A percentile compares a stretch with the other conserved stretches of the same genome.
These are phyloP conservation scores for Cyberlindnera maritima DNA, from an alignment of 805 yeast species.

Conservation along the genomic window DNA sequence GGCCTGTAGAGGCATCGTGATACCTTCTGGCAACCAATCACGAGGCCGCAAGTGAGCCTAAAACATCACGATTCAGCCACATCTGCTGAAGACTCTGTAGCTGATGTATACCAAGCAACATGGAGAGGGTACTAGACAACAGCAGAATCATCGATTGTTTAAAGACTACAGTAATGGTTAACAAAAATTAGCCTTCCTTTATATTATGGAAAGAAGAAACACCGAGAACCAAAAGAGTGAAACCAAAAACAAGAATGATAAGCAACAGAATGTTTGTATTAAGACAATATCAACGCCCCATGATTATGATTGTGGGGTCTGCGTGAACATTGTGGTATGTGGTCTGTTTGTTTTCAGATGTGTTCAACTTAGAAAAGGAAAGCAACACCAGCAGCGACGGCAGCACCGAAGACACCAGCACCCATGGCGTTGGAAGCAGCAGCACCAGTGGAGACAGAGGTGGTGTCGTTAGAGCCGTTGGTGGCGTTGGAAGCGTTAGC, in stretches of 20 bases:
- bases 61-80: too few relatives aligned
- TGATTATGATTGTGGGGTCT: neutral
- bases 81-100: too few relatives aligned
- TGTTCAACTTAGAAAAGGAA: slow-evolving; percentile 39
- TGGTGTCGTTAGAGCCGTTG: slow-evolving; percentile 40
- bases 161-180: neutral
- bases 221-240: slow-evolving; percentile 13
- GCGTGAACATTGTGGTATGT: slow-evolving; percentile 7
- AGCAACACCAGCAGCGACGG: slow-evolving; percentile 79
- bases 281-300: slow-evolving; percentile 8
- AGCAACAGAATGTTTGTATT: slow-evolving; percentile 19
- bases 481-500: slow-evolving; percentile 38
- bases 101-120: too few relatives aligned
- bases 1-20: too few relatives aligned
- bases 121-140: too few relatives aligned
- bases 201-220: slow-evolving; percentile 9
- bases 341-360: slow-evolving; percentile 15
- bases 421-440: slow-evolving; percentile 55
- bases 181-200: slow-evolving; percentile 5
- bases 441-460: slow-evolving; percentile 46
- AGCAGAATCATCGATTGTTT: too few relatives aligned
- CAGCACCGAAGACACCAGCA: slow-evolving; percentile 79
- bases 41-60: too few relatives aligned
- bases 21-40: too few relatives aligned
- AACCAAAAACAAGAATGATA: slow-evolving; percentile 13